These are phyloP conservation scores for Fusarium acutatum DNA, from an alignment of 2,329 filamentous ascomycete species.

Conservation along the genomic window DNA sequence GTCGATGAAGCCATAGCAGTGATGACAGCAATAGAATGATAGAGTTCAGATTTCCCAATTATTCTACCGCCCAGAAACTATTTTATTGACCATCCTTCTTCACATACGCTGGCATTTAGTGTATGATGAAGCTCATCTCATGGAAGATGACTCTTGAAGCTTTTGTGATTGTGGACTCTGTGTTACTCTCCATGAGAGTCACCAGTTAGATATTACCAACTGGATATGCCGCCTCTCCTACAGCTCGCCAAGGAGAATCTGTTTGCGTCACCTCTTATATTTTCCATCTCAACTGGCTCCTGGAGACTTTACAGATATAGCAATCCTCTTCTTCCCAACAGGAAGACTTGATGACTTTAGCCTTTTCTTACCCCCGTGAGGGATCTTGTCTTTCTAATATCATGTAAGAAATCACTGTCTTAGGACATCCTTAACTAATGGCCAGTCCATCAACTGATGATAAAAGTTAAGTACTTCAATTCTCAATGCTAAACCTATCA, in stretches of 20 bases:
- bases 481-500: neutral
- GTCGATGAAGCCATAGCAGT: conserved; percentile 8
- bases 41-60: fast-evolving
- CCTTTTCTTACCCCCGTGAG: fast-evolving
- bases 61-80: fast-evolving
- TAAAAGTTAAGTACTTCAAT: neutral
- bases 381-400: neutral
- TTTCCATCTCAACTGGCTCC: fast-evolving
- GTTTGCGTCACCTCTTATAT: neutral
- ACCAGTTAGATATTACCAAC: fast-evolving
- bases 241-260: too few relatives aligned
- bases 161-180: fast-evolving
- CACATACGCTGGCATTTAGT: neutral
- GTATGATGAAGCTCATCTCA: neutral
- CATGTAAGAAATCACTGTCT: fast-evolving
- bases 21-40: neutral
- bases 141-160: too few relatives aligned
- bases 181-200: neutral
- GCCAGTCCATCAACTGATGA: neutral
- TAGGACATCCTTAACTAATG: neutral
- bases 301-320: neutral
- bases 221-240: neutral
- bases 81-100: neutral
- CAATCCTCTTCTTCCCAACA: fast-evolving
- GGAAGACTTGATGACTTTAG: fast-evolving